phyloP scores from a whole-genome alignment of 179 eudicot genomes.

The Pouteria campechiana region DNA sequence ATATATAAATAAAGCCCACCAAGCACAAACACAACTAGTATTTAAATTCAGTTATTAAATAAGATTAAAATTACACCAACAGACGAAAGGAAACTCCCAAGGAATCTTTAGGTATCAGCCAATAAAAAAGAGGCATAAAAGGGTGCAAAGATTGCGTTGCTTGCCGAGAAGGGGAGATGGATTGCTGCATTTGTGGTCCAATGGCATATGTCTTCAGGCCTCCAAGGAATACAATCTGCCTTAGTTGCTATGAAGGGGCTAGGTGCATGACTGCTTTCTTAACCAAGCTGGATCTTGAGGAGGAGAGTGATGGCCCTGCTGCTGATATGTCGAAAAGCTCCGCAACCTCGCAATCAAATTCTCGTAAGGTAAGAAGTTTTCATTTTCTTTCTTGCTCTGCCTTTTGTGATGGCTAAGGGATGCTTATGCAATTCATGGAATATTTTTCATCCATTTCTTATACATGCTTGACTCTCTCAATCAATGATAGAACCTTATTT shows the following conservation, averaged over 20 bases:
- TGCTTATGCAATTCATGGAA: neutral
- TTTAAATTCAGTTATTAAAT: no score
- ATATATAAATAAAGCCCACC: no score
- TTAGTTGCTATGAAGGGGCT: conserved; percentile 81
- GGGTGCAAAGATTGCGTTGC: no score
- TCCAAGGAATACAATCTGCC: conserved; percentile 80
- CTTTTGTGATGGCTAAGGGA: neutral
- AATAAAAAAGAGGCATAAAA: no score
- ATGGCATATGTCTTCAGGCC: conserved; percentile 80
- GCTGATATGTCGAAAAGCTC: conserved; percentile 11
- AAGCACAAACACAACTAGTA: no score
- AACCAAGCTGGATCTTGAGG: conserved; percentile 38
- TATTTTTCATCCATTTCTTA: neutral
- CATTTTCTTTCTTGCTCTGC: neutral
- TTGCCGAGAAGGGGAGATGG: conserved; percentile 33
- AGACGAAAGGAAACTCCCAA: no score
- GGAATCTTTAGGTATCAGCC: no score
- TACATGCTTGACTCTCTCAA: neutral
- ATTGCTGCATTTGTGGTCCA: conserved; percentile 75
- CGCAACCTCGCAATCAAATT: conserved; percentile 22
- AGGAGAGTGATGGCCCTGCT: conserved; percentile 2
- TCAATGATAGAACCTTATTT: neutral
- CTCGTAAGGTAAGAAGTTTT: conserved; percentile 43
- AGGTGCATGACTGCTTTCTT: conserved; percentile 52
- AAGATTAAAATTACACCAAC: no score